A percentile compares a stretch with the other conserved stretches of the same genome.
phyloP scores from a whole-genome alignment of 345 rosid genomes.

The Draba incana region DNA sequence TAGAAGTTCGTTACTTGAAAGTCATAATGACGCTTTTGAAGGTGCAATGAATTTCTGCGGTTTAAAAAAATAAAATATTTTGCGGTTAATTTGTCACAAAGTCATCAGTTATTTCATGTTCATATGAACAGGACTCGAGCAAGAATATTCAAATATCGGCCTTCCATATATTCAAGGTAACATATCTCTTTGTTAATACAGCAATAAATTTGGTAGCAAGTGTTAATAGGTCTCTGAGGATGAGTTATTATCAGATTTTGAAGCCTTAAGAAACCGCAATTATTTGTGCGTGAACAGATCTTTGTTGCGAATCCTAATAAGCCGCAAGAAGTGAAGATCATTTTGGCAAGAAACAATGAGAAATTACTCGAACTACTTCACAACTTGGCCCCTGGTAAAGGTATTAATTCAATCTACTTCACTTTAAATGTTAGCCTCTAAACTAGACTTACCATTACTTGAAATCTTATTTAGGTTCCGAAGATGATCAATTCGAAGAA shows the following conservation, averaged over 20 bases:
- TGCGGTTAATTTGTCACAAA: slow-evolving; percentile 11
- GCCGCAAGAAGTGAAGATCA: slow-evolving; percentile 81
- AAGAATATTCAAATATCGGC: slow-evolving; percentile 89
- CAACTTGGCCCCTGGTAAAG: slow-evolving; percentile 80
- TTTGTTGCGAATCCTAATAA: slow-evolving; percentile 98
- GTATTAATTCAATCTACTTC: slow-evolving; percentile 41
- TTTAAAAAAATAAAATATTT: not conserved
- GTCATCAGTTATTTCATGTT: slow-evolving; percentile 22
- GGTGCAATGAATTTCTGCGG: slow-evolving; percentile 47
- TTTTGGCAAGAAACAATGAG: slow-evolving; percentile 81
- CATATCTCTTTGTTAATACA: slow-evolving; percentile 1
- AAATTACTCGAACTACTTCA: slow-evolving; percentile 68
- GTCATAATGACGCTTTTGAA: slow-evolving; percentile 88
- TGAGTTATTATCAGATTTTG: slow-evolving; percentile 17
- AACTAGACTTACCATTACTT: slow-evolving; percentile 9
- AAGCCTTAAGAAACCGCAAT: not conserved
- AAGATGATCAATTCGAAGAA: slow-evolving; percentile 93
- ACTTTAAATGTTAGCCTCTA: not conserved
- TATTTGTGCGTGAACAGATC: slow-evolving; percentile 49
- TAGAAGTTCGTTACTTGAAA: slow-evolving; percentile 88
- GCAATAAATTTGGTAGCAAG: not conserved
- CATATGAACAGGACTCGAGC: slow-evolving; percentile 79
- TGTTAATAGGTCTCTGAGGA: slow-evolving; percentile 14
- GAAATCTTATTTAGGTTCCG: slow-evolving; percentile 52
- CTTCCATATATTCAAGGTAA: slow-evolving; percentile 95